Base-by-base conservation (phyloP, 2,329 filamentous ascomycete genomes). In the Ascochyta fabae region DNA sequence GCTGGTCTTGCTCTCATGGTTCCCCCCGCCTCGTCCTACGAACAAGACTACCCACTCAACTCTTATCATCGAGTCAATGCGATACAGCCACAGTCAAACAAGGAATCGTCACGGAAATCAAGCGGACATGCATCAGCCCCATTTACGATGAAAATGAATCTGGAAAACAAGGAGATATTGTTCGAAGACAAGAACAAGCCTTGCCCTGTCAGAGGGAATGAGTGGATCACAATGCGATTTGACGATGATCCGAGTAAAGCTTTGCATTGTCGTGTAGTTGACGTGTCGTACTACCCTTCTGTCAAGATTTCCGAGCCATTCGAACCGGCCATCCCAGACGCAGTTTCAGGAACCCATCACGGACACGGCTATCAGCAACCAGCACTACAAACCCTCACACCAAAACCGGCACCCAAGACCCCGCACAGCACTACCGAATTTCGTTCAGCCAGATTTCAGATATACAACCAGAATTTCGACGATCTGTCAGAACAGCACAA, bases 391-490 rank as follows among this genome's bases (percentile, higher is more conserved):
- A 1, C 41, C 10, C 35, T 40, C 3, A 33, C 38, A n/a, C 48
- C 43, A 7, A 47, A 27, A 22, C 13, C 36, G 4, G 42, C 47
- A 51, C 16, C 38, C 36, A 10, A 31, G 40, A 8, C 41, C 24
- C 15, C 50, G 51, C 15, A 26, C 40, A 15, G 24, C 3, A 42
- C 24, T 3, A 60, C 65, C 15, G 62, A 69, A 7, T 79, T 76
- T 61, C 58, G 49, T 4, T 52, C 62, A 4, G 76, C 73, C 2
- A 68, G 57, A 6, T 77, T 79, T 51, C 68, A 75, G 38, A 60
- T 80, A 8, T 89, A 86, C 64, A 73, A 82, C 48, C 72, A 79
- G 13, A 83, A 87, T 47, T 85, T 90, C 42, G 86, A 89, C 56
- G 76, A 81, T 2, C 69, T 90, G 12, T 27, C 66, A 0, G 64